Evolutionary conservation across 805 yeast species (phyloP).

Genomic region (Tetrapisispora nanseiensis): DNA sequence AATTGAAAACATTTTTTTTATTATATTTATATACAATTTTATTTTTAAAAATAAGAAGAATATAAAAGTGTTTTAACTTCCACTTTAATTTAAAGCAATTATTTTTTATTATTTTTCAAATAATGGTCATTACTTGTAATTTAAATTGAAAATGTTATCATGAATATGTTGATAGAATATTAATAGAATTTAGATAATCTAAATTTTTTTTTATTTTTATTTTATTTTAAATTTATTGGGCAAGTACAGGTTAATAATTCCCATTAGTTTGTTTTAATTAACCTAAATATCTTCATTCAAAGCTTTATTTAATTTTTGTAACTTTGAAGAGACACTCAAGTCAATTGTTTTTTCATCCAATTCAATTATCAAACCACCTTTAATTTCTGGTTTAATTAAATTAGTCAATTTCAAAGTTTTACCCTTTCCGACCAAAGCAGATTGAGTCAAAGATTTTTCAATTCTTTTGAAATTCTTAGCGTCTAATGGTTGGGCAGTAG

Average conservation of each 20-base stretch:
- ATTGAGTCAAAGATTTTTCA: constrained; percentile 65
- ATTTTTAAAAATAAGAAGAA: neutral
- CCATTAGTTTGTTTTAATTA: too few relatives aligned
- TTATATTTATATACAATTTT: neutral
- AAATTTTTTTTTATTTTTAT: neutral
- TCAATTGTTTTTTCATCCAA: constrained; percentile 96
- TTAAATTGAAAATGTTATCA: neutral
- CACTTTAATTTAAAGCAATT: too few relatives aligned
- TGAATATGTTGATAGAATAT: neutral
- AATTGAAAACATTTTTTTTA: too few relatives aligned
- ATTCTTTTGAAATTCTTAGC: constrained; percentile 67
- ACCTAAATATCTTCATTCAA: constrained; percentile 72
- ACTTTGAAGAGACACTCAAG: constrained; percentile 74
- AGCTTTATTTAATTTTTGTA: constrained; percentile 80
- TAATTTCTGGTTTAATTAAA: constrained; percentile 77
- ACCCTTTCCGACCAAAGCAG: constrained; percentile 74
- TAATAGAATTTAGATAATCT: neutral
- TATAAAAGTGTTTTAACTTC: neutral
- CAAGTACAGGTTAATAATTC: too few relatives aligned
- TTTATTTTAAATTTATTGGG: too few relatives aligned
- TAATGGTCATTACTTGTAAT: too few relatives aligned
- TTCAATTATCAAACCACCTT: constrained; percentile 93
- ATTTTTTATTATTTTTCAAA: too few relatives aligned
- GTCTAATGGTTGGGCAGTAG: constrained; percentile 80
- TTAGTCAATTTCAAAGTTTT: constrained; percentile 79